Conservation (phyloP, 805 yeast species). For the Monosporozyma aerobia region DNA sequence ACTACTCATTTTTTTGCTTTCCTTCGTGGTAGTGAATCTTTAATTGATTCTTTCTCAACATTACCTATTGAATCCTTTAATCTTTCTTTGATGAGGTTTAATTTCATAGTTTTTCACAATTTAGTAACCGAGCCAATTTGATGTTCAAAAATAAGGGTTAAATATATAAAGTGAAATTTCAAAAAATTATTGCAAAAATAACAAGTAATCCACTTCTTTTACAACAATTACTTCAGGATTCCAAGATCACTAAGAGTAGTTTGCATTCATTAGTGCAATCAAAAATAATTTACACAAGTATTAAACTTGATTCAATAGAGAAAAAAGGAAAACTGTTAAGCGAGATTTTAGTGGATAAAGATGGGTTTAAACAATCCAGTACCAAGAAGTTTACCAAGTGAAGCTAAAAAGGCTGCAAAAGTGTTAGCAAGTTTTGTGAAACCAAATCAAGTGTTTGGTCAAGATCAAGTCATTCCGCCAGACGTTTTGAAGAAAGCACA, state of each 20-base stretch:
- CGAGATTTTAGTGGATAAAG: background rate
- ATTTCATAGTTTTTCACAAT: background rate
- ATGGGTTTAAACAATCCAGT: slow-evolving; percentile 87
- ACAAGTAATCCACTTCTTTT: background rate
- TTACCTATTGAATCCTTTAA: background rate
- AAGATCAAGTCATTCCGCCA: slow-evolving; percentile 85
- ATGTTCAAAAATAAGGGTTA: background rate
- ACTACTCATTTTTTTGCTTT: background rate
- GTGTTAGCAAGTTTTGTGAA: slow-evolving; percentile 81
- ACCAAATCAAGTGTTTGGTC: slow-evolving; percentile 88
- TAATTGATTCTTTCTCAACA: background rate
- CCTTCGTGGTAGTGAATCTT: background rate
- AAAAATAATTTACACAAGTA: background rate
- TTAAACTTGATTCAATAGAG: background rate
- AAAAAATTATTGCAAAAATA: background rate
- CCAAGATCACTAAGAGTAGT: background rate
- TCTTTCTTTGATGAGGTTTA: background rate
- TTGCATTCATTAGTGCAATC: background rate
- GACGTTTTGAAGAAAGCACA: slow-evolving; percentile 78
- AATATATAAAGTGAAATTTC: background rate
- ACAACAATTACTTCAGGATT: background rate
- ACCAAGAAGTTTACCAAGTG: slow-evolving; percentile 78
- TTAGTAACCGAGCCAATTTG: background rate
- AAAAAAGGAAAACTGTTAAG: background rate
- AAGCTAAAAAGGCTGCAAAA: slow-evolving; percentile 87